Conservation (phyloP, 2,329 filamentous ascomycete species). For the Mycocentrospora acerina region DNA sequence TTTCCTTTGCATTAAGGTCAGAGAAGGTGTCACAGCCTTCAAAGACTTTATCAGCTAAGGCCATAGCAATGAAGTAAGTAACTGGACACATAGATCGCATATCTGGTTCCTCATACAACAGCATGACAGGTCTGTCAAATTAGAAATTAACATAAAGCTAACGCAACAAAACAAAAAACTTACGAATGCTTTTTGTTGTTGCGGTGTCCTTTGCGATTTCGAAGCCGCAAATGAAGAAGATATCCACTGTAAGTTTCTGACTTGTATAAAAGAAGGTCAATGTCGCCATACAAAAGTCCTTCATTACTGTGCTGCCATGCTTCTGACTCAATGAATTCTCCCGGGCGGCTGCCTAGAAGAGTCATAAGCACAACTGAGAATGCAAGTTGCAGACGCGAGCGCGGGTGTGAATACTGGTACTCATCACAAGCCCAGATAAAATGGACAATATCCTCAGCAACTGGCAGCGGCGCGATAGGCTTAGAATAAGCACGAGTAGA, state of each 20-base stretch:
- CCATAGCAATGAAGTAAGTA: background rate
- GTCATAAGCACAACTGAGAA: too few relatives aligned
- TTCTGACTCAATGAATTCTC: too few relatives aligned
- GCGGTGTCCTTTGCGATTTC: too few relatives aligned
- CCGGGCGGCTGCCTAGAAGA: too few relatives aligned
- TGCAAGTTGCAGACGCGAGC: slow-evolving; percentile 5
- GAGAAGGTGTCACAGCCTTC: background rate
- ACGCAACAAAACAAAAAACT: too few relatives aligned
- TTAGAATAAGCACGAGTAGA: slow-evolving; percentile 4
- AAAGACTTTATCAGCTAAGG: background rate
- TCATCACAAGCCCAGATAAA: slow-evolving; percentile 12
- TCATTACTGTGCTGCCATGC: too few relatives aligned
- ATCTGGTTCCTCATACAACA: background rate
- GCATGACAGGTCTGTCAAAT: background rate
- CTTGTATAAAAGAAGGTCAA: too few relatives aligned
- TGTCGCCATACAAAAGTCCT: too few relatives aligned
- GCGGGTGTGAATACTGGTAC: slow-evolving; percentile 5
- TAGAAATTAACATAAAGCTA: too few relatives aligned
- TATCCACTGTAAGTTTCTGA: too few relatives aligned
- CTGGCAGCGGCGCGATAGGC: slow-evolving; percentile 4
- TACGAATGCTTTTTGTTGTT: too few relatives aligned
- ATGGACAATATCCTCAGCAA: slow-evolving; percentile 6
- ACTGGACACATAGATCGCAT: background rate
- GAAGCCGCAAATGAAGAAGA: too few relatives aligned
- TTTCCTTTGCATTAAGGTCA: background rate